Evolutionary conservation across 139 green algal genomes (phyloP).

Genomic region (Chlorella sp.): DNA sequence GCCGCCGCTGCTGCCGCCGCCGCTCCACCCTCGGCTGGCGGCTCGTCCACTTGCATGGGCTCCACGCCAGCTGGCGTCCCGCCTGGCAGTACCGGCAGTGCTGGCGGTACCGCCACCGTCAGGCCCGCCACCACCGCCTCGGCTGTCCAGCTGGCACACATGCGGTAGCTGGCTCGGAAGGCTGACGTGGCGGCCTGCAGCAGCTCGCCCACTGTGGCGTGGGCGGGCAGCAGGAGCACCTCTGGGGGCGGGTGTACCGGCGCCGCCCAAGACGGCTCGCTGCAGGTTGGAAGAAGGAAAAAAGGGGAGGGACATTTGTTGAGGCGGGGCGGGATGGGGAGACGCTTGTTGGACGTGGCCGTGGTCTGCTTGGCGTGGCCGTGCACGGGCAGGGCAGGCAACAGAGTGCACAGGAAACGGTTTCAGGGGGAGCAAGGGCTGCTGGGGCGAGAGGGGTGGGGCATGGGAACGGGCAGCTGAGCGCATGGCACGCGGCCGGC

Average conservation of each 20-base stretch:
- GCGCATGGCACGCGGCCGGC: neutral
- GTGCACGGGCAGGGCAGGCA: too few relatives aligned
- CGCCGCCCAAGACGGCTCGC: conserved; percentile 17
- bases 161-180: conserved; percentile 76
- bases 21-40: neutral
- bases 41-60: neutral
- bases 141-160: conserved; percentile 59
- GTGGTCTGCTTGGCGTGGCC: too few relatives aligned
- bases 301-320: neutral
- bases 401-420: neutral
- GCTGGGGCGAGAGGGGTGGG: too few relatives aligned
- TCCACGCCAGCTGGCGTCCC: neutral
- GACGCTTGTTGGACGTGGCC: too few relatives aligned
- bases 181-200: conserved; percentile 49
- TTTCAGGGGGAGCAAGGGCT: neutral
- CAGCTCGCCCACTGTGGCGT: conserved; percentile 53
- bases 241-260: conserved; percentile 54
- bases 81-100: neutral
- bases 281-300: neutral
- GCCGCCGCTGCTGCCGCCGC: neutral
- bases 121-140: conserved; percentile 37
- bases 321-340: neutral
- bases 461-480: neutral
- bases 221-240: conserved; percentile 55
- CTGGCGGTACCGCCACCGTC: neutral